Percentiles rank a stretch among this genome's conserved stretches.
Evolutionary conservation across 257 asterid genomes (phyloP).

Genomic region (Nicotiana paniculata): DNA sequence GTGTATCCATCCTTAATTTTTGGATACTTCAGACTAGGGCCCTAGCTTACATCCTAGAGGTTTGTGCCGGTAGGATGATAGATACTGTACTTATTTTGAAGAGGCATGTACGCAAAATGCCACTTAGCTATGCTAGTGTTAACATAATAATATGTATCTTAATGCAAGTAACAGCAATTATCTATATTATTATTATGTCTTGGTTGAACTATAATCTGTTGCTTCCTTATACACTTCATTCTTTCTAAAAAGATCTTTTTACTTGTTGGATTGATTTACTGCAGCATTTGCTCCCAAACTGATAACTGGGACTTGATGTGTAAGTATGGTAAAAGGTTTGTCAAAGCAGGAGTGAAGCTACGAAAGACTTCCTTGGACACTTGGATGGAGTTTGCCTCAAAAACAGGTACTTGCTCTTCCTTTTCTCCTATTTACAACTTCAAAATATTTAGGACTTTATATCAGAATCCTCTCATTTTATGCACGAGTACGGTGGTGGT

Average conservation of each 20-base stretch:
- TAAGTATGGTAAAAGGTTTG: constrained; percentile 65
- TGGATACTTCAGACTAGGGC: not conserved
- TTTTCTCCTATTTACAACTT: constrained; percentile 5
- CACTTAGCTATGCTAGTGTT: not conserved
- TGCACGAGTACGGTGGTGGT: not conserved
- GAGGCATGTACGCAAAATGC: not conserved
- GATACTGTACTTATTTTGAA: not conserved
- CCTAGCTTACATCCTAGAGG: not conserved
- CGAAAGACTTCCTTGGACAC: constrained; percentile 59
- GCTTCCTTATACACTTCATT: constrained; percentile 3
- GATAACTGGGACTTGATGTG: constrained; percentile 65
- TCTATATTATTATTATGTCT: not conserved
- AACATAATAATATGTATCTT: not conserved
- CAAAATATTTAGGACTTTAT: not conserved
- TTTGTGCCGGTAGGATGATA: not conserved
- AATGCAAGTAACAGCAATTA: not conserved
- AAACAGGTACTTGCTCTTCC: constrained; percentile 41
- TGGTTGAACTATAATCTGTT: not conserved
- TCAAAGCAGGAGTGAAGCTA: constrained; percentile 58
- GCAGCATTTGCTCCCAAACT: constrained; percentile 69
- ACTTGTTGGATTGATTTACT: constrained; percentile 16
- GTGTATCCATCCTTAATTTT: not conserved
- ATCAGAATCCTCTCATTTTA: not conserved
- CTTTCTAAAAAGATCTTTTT: constrained; percentile 1
- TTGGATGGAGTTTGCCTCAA: constrained; percentile 93